Evolutionary conservation across 495 filamentous ascomycete genomes (phyloP).

Genomic region (Aspergillus campestris): DNA sequence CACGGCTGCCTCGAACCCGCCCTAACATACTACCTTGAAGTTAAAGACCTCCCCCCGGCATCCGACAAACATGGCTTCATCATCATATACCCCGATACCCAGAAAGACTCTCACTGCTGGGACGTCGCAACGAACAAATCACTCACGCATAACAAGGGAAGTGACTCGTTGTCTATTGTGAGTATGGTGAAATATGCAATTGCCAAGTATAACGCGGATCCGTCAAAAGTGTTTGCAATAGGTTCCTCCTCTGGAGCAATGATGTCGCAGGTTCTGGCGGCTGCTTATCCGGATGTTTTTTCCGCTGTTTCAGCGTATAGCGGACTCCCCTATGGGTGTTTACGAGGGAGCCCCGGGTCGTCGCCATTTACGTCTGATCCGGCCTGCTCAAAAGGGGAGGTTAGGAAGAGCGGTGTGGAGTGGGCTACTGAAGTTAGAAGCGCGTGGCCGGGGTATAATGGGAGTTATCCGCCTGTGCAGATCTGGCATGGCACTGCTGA

Average conservation of each 20-base stretch:
- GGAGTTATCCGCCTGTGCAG: constrained; percentile 44
- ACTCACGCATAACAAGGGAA: constrained; percentile 45
- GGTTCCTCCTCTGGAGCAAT: constrained; percentile 40
- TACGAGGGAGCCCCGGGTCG: constrained; percentile 14
- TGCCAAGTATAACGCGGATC: constrained; percentile 38
- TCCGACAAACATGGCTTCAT: constrained; percentile 45
- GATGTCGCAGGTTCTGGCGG: constrained; percentile 40
- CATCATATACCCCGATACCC: constrained; percentile 42
- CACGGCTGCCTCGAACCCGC: constrained; percentile 19
- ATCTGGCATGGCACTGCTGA: constrained; percentile 47
- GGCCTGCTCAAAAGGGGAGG: constrained; percentile 42
- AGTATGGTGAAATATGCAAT: constrained; percentile 49
- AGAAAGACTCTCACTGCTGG: constrained; percentile 46
- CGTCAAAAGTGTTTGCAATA: constrained; percentile 40
- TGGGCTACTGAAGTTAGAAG: constrained; percentile 41
- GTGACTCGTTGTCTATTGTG: constrained; percentile 44
- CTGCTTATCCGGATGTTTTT: constrained; percentile 50
- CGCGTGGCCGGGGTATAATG: constrained; percentile 46
- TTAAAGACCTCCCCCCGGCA: constrained; percentile 16
- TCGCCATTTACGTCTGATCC: constrained; percentile 32
- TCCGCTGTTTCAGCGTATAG: constrained; percentile 47
- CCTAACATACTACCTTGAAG: constrained; percentile 15
- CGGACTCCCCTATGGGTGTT: constrained; percentile 53
- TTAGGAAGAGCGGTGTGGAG: constrained; percentile 29
- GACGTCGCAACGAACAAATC: constrained; percentile 38